Percentiles rank a stretch among this genome's conserved stretches.
These are phyloP conservation scores for Shiraia sp. DNA, from an alignment of 2,329 filamentous ascomycete species.

Conservation along the genomic window DNA sequence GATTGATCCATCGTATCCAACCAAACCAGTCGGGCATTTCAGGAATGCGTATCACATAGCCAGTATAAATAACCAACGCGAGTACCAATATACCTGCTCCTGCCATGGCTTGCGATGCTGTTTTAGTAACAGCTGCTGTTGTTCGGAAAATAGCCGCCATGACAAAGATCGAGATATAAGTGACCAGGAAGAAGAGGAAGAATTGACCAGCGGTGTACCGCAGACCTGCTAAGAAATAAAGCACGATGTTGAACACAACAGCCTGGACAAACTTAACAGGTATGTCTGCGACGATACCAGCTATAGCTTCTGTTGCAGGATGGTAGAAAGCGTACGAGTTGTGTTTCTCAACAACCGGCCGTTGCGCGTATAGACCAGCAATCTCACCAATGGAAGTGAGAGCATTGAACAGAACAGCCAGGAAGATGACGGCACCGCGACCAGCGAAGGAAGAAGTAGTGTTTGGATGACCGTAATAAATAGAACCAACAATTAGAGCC, in stretches of 20 bases:
- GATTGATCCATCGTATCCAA: conserved; percentile 64
- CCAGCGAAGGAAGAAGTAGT: conserved; percentile 58
- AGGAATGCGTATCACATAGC: conserved; percentile 68
- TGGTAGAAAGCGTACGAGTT: conserved; percentile 84
- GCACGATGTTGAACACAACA: conserved; percentile 72
- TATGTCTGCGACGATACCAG: conserved; percentile 81
- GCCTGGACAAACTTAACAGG: conserved; percentile 76
- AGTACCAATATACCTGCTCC: conserved; percentile 62
- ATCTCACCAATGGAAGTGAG: conserved; percentile 61
- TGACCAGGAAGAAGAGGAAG: conserved; percentile 76
- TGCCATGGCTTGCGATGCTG: conserved; percentile 61
- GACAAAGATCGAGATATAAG: conserved; percentile 57
- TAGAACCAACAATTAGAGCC: conserved; percentile 64
- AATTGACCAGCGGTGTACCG: conserved; percentile 73
- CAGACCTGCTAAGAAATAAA: conserved; percentile 87
- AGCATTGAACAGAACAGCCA: conserved; percentile 64
- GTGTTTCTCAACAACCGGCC: conserved; percentile 90
- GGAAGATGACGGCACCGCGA: conserved; percentile 62
- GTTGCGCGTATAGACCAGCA: conserved; percentile 70
- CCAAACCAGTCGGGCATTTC: conserved; percentile 55
- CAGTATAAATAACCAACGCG: conserved; percentile 67
- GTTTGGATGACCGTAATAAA: conserved; percentile 60
- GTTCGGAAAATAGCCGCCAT: conserved; percentile 86
- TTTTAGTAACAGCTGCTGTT: conserved; percentile 74
- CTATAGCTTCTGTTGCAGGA: conserved; percentile 79